phyloP scores from a whole-genome alignment of 2,329 filamentous ascomycete genomes.

The Macrophomina phaseolina region DNA sequence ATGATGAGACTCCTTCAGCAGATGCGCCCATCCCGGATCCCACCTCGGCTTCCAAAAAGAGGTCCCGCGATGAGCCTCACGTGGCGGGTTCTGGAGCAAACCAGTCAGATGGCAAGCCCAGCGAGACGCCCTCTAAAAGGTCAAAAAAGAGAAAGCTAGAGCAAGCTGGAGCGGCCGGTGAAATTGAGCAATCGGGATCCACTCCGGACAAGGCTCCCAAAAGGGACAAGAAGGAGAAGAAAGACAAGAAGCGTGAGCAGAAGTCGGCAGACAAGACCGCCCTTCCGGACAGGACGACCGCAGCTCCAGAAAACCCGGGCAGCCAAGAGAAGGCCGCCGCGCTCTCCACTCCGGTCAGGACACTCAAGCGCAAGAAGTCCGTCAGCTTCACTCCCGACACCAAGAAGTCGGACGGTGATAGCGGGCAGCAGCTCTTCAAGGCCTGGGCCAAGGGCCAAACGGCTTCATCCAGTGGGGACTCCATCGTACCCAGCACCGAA shows the following conservation, averaged over 20 bases:
- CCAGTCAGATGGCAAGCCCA: not conserved
- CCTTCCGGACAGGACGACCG: conserved; percentile 3
- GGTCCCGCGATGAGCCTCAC: not conserved
- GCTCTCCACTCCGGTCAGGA: conserved; percentile 18
- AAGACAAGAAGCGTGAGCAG: conserved; percentile 33
- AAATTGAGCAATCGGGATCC: not conserved
- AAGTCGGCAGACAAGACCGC: not conserved
- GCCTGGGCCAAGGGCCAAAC: conserved; percentile 51
- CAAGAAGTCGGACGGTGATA: conserved; percentile 63
- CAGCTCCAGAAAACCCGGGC: not conserved
- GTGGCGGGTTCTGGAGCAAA: not conserved
- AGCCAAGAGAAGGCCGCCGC: not conserved
- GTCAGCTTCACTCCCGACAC: conserved; percentile 70
- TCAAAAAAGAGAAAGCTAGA: conserved; percentile 21
- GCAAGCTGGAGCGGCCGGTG: not conserved
- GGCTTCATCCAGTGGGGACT: conserved; percentile 29
- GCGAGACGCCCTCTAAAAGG: conserved; percentile 15
- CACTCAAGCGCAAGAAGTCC: conserved; percentile 55
- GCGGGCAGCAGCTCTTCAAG: conserved; percentile 58
- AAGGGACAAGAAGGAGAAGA: conserved; percentile 35
- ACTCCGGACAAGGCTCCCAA: conserved; percentile 7
- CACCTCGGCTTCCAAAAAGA: conserved; percentile 21
- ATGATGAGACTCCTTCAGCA: conserved; percentile 12
- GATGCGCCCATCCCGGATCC: not conserved
- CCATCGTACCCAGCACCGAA: conserved; percentile 7